Evolutionary conservation across 176 grass and related monocot species (phyloP).

Genomic region (Aegilops sharonensis): DNA sequence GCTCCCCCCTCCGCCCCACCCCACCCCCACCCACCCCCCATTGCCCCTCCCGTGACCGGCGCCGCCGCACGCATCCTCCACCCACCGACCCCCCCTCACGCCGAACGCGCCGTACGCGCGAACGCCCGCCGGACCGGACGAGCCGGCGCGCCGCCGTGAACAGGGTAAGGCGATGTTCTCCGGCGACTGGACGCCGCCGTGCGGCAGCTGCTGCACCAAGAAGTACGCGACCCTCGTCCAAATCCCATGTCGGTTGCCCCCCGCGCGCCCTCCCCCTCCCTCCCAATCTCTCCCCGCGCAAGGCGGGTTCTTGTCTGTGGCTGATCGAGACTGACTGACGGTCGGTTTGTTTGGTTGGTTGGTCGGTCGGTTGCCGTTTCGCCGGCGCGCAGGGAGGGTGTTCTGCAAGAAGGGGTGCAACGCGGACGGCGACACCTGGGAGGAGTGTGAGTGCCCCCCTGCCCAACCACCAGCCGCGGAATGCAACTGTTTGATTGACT

Average conservation of each 20-base stretch:
- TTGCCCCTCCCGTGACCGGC: slow-evolving; percentile 8
- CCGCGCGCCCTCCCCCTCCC: neutral
- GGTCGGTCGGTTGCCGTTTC: neutral
- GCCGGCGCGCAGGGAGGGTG: slow-evolving; percentile 69
- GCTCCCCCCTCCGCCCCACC: slow-evolving; percentile 18
- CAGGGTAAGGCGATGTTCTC: slow-evolving; percentile 56
- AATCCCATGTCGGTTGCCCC: slow-evolving; percentile 71
- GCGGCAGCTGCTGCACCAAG: slow-evolving; percentile 93
- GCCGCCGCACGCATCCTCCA: neutral
- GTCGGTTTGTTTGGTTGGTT: neutral
- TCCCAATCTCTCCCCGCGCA: neutral
- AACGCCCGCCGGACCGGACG: neutral
- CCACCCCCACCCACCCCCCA: neutral
- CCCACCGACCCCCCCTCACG: neutral
- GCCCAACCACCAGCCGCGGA: neutral
- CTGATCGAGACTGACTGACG: neutral
- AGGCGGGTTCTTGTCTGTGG: neutral
- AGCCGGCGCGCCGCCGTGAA: neutral
- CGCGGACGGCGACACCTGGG: slow-evolving; percentile 88
- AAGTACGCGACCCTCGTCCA: slow-evolving; percentile 78
- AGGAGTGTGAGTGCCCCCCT: slow-evolving; percentile 63
- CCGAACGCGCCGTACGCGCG: neutral
- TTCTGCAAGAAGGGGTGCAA: slow-evolving; percentile 98
- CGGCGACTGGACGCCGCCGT: slow-evolving; percentile 77
- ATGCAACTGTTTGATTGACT: neutral